Conservation (phyloP, 1,139 yeast species). For the Candida neerlandica region DNA sequence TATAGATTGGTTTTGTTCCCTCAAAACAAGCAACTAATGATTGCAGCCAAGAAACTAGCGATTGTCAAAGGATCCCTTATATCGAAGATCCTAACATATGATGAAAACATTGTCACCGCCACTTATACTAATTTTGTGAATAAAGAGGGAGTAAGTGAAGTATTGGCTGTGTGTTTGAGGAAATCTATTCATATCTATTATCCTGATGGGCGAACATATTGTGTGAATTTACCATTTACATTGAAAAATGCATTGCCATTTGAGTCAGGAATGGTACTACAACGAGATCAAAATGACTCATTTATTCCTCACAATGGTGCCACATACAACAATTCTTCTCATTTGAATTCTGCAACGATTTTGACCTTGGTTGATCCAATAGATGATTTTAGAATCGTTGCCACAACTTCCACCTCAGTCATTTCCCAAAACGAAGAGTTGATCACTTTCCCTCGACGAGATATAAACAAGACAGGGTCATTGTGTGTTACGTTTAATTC, state of each 20-base stretch:
- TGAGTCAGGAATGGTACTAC: slow-evolving; percentile 65
- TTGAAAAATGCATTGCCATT: slow-evolving; percentile 59
- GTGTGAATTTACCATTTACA: slow-evolving; percentile 65
- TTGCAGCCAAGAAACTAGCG: slow-evolving; percentile 25
- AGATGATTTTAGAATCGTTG: slow-evolving; percentile 65
- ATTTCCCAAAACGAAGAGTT: slow-evolving; percentile 62
- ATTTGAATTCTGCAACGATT: slow-evolving; percentile 44
- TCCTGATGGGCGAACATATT: slow-evolving; percentile 56
- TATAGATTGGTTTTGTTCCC: slow-evolving; percentile 27
- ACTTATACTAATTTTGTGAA: slow-evolving; percentile 46
- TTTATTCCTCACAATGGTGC: slow-evolving; percentile 12
- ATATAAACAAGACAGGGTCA: slow-evolving; percentile 34
- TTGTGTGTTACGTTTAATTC: slow-evolving; percentile 58
- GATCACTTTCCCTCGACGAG: slow-evolving; percentile 48
- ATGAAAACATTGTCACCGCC: slow-evolving; percentile 50
- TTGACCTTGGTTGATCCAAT: slow-evolving; percentile 70
- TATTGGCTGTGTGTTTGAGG: slow-evolving; percentile 50
- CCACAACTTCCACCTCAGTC: slow-evolving; percentile 70
- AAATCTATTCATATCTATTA: slow-evolving; percentile 60
- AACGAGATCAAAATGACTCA: slow-evolving; percentile 24
- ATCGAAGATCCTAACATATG: slow-evolving; percentile 50
- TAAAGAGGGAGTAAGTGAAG: slow-evolving; percentile 9
- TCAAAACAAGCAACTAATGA: slow-evolving; percentile 32
- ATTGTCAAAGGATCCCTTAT: slow-evolving; percentile 17
- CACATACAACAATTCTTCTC: slow-evolving; percentile 21